Base-by-base conservation (phyloP, 805 yeast species). In the Saccharomycopsis oosterbeekiorum region DNA sequence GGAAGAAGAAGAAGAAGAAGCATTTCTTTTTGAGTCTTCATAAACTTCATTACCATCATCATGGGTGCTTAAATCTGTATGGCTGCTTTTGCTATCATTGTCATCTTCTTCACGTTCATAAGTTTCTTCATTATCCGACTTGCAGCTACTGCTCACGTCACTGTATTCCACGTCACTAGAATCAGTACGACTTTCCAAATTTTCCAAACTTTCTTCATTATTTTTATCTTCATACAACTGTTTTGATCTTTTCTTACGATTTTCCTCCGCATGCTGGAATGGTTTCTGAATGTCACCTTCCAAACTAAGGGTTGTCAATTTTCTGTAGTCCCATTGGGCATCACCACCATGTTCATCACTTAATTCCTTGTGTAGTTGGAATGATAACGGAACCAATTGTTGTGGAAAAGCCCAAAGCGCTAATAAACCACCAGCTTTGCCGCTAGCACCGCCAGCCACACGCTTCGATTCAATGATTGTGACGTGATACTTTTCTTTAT, bases 401-500 rank as follows among this genome's bases (percentile, higher is more conserved):
- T 87, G 91, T 0, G 99, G 99, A 73, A 94, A 94, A 0, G 98
- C 98, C 96, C 97, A 92, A 24, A 88, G 80, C 1, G 98, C 97
- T 58, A 93, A 74, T 57, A 93, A 77, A 0, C 99, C 99, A 55
- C 98, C 99, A 6, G 99, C 98, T 69, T 93, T 94, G 60, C 99
- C 99, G 51, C 90, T 83, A 19, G 99, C 98, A 56, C 97, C 98
- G 59, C 97, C 96, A 0, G 98, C 99, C 5, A 96, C 96, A 68
- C 96, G 78, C 65, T 89, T 89, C 59, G 93, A 84, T 72, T 93
- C 99, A 14, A 94, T 70, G 19, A 93, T 81, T 6, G 97, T 88
- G 65, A 93, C 88, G 68, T 89, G 91, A 70, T 89, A 84, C 61
- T 82, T 85, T 39, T 77, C 75, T 0, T 88, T 83, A 67, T 87